Conservation (phyloP, 176 grass and related monocot genomes). For the Elaeis guineensis region DNA sequence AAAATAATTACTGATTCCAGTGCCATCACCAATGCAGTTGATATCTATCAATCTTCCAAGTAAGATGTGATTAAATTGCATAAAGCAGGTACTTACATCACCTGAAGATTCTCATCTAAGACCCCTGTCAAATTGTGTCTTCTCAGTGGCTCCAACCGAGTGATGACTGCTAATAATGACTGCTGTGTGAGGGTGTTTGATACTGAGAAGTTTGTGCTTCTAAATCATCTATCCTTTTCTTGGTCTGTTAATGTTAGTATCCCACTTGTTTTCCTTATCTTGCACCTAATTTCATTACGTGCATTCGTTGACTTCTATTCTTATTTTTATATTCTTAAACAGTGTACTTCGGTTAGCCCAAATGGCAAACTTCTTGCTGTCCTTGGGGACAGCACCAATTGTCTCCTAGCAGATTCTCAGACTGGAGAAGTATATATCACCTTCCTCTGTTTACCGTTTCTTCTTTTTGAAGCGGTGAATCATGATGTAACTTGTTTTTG, state of each 20-base stretch:
- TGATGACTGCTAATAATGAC: constrained; percentile 56
- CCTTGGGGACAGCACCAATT: constrained; percentile 56
- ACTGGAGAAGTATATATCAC: constrained; percentile 43
- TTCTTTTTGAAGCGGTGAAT: too few species aligned
- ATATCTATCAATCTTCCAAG: constrained; percentile 44
- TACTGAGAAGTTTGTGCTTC: constrained; percentile 27
- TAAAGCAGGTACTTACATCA: too few species aligned
- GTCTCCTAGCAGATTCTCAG: constrained; percentile 51
- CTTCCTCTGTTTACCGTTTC: too few species aligned
- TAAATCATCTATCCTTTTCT: constrained; percentile 26
- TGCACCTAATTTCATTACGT: not conserved
- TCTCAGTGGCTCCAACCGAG: constrained; percentile 38
- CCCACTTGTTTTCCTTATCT: not conserved
- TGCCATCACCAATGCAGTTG: constrained; percentile 73
- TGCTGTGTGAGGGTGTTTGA: constrained; percentile 40
- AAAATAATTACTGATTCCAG: constrained; percentile 44
- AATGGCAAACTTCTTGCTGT: constrained; percentile 60
- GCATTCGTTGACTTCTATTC: not conserved
- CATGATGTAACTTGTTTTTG: too few species aligned
- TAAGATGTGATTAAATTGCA: constrained; percentile 14
- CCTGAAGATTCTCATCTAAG: too few species aligned
- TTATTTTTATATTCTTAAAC: not conserved
- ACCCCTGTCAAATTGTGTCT: too few species aligned
- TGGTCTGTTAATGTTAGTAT: constrained; percentile 74
- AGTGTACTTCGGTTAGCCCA: constrained; percentile 49